These are phyloP conservation scores for Lithospermum erythrorhizon DNA, from an alignment of 257 asterid species.

Conservation along the genomic window DNA sequence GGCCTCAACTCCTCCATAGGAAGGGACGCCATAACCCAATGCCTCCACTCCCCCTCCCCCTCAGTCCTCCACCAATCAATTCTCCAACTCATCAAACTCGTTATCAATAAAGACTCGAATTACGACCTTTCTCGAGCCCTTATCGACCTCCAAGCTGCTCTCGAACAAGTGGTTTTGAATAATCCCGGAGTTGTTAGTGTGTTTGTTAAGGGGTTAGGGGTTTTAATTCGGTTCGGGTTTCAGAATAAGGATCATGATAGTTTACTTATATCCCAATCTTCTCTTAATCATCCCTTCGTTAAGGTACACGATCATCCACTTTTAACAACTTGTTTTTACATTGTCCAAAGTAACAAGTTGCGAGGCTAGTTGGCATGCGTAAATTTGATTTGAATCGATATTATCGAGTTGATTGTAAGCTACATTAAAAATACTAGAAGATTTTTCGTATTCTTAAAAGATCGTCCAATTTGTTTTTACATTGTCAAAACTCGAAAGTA, in stretches of 20 bases:
- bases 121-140: slow-evolving; percentile 53
- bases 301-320: slow-evolving; percentile 27
- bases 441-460: no score
- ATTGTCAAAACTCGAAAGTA: no score
- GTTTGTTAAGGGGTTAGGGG: slow-evolving; percentile 60
- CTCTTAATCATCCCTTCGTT: slow-evolving; percentile 73
- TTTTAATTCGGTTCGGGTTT: slow-evolving; percentile 57
- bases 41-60: slow-evolving; percentile 65
- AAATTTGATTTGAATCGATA: not conserved
- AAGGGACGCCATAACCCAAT: slow-evolving; percentile 50
- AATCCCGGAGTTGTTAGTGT: slow-evolving; percentile 34
- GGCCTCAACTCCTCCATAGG: slow-evolving; percentile 39
- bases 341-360: not conserved
- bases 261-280: slow-evolving; percentile 36
- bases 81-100: slow-evolving; percentile 79
- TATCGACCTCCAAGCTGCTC: slow-evolving; percentile 82
- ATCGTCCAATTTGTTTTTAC: no score
- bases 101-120: slow-evolving; percentile 41
- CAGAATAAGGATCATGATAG: slow-evolving; percentile 17
- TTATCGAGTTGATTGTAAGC: no score
- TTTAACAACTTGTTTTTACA: not conserved
- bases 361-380: not conserved
- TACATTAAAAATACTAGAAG: no score
- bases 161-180: slow-evolving; percentile 34
- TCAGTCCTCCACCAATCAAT: slow-evolving; percentile 76